These are phyloP conservation scores for Fusarium solani-melongenae DNA, from an alignment of 2,329 filamentous ascomycete genomes.

Conservation along the genomic window DNA sequence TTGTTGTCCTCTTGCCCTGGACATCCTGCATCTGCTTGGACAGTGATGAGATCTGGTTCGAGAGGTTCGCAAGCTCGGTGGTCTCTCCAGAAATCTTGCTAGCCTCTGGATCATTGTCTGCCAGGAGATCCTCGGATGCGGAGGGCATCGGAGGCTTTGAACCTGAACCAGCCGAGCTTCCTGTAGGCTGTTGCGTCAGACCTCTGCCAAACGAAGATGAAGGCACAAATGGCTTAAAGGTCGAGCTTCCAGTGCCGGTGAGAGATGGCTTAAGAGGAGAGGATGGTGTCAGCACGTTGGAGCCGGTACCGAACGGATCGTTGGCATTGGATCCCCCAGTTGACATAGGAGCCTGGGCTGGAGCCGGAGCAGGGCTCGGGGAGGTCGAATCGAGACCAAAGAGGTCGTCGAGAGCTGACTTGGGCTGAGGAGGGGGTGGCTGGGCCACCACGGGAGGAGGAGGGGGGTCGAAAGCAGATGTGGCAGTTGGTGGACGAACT, in stretches of 20 bases:
- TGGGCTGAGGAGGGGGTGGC: conserved; percentile 62
- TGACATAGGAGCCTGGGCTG: conserved; percentile 70
- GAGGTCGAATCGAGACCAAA: conserved; percentile 85
- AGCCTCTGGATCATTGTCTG: conserved; percentile 87
- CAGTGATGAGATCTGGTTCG: conserved; percentile 91
- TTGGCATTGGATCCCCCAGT: conserved; percentile 77
- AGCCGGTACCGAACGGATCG: conserved; percentile 71
- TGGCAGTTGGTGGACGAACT: conserved; percentile 60
- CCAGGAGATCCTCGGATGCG: conserved; percentile 85
- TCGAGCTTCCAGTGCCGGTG: conserved; percentile 53
- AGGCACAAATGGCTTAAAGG: conserved; percentile 91
- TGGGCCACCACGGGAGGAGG: conserved; percentile 51
- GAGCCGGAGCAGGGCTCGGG: conserved; percentile 60
- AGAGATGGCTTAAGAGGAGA: conserved; percentile 65
- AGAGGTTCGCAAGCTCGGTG: conserved; percentile 92
- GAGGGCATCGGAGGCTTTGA: conserved; percentile 54
- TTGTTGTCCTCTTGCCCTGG: conserved; percentile 80
- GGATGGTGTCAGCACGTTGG: conserved; percentile 59
- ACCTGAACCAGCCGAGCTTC: conserved; percentile 59
- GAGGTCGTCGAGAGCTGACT: conserved; percentile 90
- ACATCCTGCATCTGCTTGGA: conserved; percentile 96
- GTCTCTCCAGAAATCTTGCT: conserved; percentile 90
- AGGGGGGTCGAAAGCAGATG: conserved; percentile 64
- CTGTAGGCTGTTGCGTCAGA: conserved; percentile 81
- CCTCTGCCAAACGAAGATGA: conserved; percentile 92